Evolutionary conservation across 2,329 filamentous ascomycete genomes (phyloP).

Genomic region (Xylariaceae sp.): DNA sequence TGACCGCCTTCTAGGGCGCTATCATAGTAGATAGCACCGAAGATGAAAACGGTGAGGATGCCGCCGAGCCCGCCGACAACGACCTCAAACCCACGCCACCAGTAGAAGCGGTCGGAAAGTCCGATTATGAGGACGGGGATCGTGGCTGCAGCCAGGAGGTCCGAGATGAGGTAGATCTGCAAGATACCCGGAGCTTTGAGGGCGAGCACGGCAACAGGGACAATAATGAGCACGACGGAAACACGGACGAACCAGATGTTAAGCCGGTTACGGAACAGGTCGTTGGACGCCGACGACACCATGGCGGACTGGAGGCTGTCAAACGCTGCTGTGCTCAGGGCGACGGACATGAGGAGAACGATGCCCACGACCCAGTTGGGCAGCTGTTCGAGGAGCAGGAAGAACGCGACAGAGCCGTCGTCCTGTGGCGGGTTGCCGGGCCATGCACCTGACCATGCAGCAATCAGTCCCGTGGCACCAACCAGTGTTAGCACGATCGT

Average conservation of each 20-base stretch:
- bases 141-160: conserved; percentile 70
- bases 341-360: conserved; percentile 75
- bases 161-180: conserved; percentile 78
- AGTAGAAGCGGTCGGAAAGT: conserved; percentile 61
- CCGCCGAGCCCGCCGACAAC: conserved; percentile 73
- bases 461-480: conserved; percentile 68
- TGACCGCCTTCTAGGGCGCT: conserved; percentile 58
- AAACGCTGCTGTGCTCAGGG: conserved; percentile 72
- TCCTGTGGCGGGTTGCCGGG: conserved; percentile 55
- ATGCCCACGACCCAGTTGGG: conserved; percentile 79
- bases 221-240: conserved; percentile 66
- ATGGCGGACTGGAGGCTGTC: conserved; percentile 79
- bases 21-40: conserved; percentile 74
- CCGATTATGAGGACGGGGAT: conserved; percentile 75
- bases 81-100: conserved; percentile 77
- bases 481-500: conserved; percentile 69
- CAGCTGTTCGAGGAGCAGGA: conserved; percentile 66
- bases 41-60: conserved; percentile 75
- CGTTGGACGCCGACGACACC: conserved; percentile 80
- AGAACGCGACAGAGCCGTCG: conserved; percentile 67
- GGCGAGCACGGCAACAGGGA: conserved; percentile 70
- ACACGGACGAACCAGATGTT: conserved; percentile 69
- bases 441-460: conserved; percentile 72
- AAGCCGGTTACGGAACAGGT: conserved; percentile 77
- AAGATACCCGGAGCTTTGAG: conserved; percentile 70